phyloP scores from a whole-genome alignment of 306 rosid genomes.

The Cicer bijugum region DNA sequence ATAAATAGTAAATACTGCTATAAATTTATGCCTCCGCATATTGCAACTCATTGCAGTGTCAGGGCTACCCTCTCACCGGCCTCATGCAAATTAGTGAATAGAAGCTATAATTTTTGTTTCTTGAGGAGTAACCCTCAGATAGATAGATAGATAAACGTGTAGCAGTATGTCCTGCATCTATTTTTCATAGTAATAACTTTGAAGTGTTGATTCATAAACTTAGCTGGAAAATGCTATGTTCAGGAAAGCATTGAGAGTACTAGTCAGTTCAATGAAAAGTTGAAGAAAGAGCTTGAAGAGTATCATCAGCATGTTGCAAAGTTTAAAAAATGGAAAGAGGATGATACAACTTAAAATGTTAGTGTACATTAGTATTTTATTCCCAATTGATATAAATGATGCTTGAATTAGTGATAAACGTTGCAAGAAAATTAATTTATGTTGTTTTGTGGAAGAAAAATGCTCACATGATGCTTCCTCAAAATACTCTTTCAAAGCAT shows the following conservation, averaged over 20 bases:
- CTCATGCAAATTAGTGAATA: slow-evolving; percentile 1
- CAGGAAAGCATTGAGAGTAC: slow-evolving; percentile 60
- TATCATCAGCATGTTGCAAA: slow-evolving; percentile 62
- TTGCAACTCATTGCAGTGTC: not conserved
- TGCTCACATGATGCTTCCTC: not conserved
- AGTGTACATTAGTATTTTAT: slow-evolving; percentile 25
- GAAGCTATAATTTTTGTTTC: slow-evolving; percentile 8
- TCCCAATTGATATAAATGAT: slow-evolving; percentile 10
- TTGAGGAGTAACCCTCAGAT: not conserved
- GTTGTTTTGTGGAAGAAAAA: not conserved
- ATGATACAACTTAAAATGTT: slow-evolving; percentile 40
- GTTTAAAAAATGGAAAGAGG: slow-evolving; percentile 58
- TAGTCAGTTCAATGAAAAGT: slow-evolving; percentile 81
- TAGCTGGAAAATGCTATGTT: slow-evolving; percentile 14
- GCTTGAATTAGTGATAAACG: slow-evolving; percentile 9
- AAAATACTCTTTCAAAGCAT: not conserved
- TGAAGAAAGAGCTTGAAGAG: slow-evolving; percentile 84
- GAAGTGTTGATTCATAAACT: not conserved
- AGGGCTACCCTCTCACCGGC: not conserved
- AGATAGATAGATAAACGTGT: slow-evolving; percentile 14
- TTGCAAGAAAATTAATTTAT: not conserved
- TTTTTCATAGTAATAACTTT: slow-evolving; percentile 5
- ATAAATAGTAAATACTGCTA: not conserved
- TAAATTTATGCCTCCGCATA: slow-evolving; percentile 17
- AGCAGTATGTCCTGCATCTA: not conserved